Conservation (phyloP, 768 basidiomycete species). For the Jaapia argillacea region DNA sequence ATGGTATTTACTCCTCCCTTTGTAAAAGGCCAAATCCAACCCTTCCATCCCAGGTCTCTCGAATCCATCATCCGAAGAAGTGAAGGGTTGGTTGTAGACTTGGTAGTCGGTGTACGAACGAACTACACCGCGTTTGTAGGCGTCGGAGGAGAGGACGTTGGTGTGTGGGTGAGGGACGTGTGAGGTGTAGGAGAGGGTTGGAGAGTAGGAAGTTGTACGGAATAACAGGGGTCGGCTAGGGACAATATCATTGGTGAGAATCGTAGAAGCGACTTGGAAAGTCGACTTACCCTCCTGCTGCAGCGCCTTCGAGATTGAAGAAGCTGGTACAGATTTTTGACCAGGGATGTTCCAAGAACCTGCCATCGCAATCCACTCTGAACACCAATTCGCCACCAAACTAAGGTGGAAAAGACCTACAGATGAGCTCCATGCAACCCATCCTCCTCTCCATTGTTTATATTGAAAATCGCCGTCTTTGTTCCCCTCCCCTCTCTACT, state of each 20-base stretch:
- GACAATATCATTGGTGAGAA: neutral
- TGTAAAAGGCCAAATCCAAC: conserved; percentile 74
- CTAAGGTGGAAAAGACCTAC: no score
- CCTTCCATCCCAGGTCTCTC: conserved; percentile 57
- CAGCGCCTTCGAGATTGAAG: conserved; percentile 77
- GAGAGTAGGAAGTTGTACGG: conserved; percentile 51
- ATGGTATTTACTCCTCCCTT: conserved; percentile 65
- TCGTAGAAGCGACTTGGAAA: neutral
- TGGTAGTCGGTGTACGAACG: conserved; percentile 68
- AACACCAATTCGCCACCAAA: neutral
- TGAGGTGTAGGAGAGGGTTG: conserved; percentile 39
- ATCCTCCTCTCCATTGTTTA: conserved; percentile 84
- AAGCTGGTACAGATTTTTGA: conserved; percentile 53
- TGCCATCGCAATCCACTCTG: conserved; percentile 13
- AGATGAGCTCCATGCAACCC: conserved; percentile 62
- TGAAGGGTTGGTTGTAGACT: conserved; percentile 40
- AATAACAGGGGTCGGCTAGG: conserved; percentile 67
- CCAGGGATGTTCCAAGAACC: conserved; percentile 72
- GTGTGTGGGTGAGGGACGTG: conserved; percentile 51
- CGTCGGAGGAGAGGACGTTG: conserved; percentile 60
- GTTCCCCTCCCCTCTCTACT: conserved; percentile 32
- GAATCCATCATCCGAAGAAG: no score
- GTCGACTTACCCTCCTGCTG: conserved; percentile 54
- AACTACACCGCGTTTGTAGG: conserved; percentile 53
- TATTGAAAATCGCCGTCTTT: conserved; percentile 68